Percentiles rank a stretch among this genome's conserved stretches.
These are phyloP conservation scores for Amorphotheca resinae DNA, from an alignment of 495 filamentous ascomycete species.

Conservation along the genomic window DNA sequence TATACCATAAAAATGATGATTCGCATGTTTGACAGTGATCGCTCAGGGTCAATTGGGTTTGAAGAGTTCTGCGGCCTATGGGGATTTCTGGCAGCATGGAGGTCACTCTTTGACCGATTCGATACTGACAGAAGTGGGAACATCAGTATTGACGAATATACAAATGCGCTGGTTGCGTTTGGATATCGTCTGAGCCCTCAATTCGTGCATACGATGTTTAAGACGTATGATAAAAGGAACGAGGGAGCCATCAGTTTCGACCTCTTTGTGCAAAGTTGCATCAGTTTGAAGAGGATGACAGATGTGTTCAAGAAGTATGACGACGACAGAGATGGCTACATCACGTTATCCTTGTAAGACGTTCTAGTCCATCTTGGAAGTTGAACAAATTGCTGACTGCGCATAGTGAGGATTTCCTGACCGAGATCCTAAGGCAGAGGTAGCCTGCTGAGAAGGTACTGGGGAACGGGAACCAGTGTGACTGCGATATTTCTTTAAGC, in stretches of 20 bases:
- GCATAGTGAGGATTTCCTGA: conserved; percentile 19
- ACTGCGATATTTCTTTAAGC: background rate
- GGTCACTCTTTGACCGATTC: conserved; percentile 88
- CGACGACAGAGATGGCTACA: conserved; percentile 87
- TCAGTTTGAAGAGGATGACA: conserved; percentile 93
- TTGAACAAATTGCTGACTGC: background rate
- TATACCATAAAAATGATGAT: conserved; percentile 99
- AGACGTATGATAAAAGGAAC: conserved; percentile 44
- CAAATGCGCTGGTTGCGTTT: conserved; percentile 84
- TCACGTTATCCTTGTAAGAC: conserved; percentile 56
- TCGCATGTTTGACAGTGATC: conserved; percentile 91
- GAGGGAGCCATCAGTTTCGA: conserved; percentile 81
- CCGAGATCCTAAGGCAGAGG: conserved; percentile 19
- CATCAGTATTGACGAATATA: conserved; percentile 78
- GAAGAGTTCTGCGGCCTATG: conserved; percentile 93
- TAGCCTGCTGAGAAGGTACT: conserved; percentile 4
- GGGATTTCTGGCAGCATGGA: conserved; percentile 91
- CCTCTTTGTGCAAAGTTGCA: conserved; percentile 95
- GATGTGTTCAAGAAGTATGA: conserved; percentile 99
- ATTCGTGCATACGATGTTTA: conserved; percentile 74
- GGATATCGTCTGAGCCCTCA: conserved; percentile 77
- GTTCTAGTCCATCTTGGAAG: background rate
- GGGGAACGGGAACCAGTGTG: background rate
- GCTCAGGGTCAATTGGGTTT: conserved; percentile 79
- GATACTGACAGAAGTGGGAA: conserved; percentile 78